Conservation (phyloP, 1,284 basidiomycete species). For the Chondrostereum purpureum region DNA sequence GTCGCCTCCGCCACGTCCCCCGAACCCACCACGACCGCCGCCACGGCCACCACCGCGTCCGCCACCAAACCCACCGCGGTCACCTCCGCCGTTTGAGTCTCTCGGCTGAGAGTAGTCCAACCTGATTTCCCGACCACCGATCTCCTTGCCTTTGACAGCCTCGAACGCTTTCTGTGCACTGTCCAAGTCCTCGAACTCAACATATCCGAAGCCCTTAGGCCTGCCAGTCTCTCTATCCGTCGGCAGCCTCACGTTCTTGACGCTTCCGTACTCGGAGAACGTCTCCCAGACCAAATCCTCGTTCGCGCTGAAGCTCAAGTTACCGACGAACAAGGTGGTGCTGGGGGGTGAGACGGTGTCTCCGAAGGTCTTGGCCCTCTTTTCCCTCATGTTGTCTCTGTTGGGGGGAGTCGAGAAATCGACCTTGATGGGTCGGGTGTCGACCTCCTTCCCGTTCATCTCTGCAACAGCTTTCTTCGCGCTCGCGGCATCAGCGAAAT, state of each 20-base stretch:
- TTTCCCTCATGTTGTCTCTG: conserved; percentile 51
- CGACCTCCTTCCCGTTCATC: conserved; percentile 81
- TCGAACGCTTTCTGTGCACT: conserved; percentile 80
- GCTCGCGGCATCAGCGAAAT: conserved; percentile 75
- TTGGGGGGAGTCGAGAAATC: conserved; percentile 72
- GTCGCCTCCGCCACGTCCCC: conserved; percentile 34
- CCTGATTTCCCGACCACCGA: conserved; percentile 79
- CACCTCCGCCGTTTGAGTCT: conserved; percentile 51
- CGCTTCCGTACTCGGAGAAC: conserved; percentile 81
- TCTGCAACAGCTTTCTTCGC: conserved; percentile 73
- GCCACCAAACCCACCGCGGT: conserved; percentile 46
- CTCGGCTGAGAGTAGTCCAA: conserved; percentile 90
- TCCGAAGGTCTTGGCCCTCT: conserved; percentile 72
- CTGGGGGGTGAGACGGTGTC: conserved; percentile 71
- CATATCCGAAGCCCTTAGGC: conserved; percentile 96
- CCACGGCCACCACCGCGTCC: conserved; percentile 40
- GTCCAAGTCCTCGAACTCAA: conserved; percentile 84
- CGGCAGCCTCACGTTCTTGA: conserved; percentile 86
- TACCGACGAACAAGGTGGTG: conserved; percentile 84
- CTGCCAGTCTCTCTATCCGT: conserved; percentile 90
- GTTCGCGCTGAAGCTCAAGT: conserved; percentile 74
- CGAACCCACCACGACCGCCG: conserved; percentile 28
- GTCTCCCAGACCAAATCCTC: conserved; percentile 90
- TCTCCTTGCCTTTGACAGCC: conserved; percentile 65
- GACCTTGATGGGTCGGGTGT: conserved; percentile 85